Conservation (phyloP, 202 grass and related monocot genomes). For the Bolboschoenoplectus hybrid region DNA sequence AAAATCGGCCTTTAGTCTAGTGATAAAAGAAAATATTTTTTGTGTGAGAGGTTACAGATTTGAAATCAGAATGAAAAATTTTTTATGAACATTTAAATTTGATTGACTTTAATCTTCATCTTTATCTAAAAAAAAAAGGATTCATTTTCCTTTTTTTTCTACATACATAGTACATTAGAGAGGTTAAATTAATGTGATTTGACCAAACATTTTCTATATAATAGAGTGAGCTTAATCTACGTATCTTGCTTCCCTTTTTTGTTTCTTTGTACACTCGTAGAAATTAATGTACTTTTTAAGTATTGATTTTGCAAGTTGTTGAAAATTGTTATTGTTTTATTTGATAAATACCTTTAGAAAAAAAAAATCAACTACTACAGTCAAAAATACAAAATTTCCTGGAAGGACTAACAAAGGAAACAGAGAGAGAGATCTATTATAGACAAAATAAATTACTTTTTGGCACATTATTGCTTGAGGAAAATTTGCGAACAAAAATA, state of each 20-base stretch:
- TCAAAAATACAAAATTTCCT: not conserved
- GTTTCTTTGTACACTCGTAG: not conserved
- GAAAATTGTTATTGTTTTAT: not conserved
- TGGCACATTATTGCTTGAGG: constrained; percentile 23
- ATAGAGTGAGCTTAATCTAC: not conserved
- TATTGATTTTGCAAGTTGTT: constrained; percentile 3
- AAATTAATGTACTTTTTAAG: constrained; percentile 10
- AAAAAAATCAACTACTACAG: not conserved
- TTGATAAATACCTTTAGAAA: not conserved
- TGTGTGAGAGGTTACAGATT: too few species aligned
- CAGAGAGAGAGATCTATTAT: not conserved
- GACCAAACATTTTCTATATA: constrained; percentile 7
- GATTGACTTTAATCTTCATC: too few species aligned
- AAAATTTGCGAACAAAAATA: constrained; percentile 10
- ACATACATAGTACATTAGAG: constrained; percentile 25
- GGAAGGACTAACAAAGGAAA: not conserved
- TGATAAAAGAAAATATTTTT: too few species aligned
- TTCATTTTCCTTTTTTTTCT: not conserved
- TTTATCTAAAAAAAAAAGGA: too few species aligned
- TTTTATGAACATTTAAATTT: too few species aligned
- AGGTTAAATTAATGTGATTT: constrained; percentile 3
- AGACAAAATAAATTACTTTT: not conserved
- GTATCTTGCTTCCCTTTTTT: not conserved
- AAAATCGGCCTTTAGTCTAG: too few species aligned
- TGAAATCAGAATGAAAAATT: too few species aligned